Base-by-base conservation (phyloP, 2,329 filamentous ascomycete species). In the Penicillium vulpinum region DNA sequence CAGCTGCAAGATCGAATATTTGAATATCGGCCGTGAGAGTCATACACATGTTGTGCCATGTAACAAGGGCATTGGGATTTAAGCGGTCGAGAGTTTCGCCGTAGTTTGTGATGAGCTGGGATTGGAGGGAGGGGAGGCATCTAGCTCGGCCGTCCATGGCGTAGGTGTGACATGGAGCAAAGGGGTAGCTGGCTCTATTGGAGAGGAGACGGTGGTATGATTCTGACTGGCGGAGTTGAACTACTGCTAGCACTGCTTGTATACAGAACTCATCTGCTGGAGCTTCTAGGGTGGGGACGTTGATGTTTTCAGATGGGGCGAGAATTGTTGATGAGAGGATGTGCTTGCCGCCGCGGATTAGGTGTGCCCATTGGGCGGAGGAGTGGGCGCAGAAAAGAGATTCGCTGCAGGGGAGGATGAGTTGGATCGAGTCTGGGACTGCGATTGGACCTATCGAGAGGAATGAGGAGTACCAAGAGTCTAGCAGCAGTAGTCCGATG, bases 41-140 rank as follows among this genome's bases (percentile, higher is more conserved):
- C 75, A 83, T 81, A 61, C 79, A 81, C 51, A 81, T 77, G 41
- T 78, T 77, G 60, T 83, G 81, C 81, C 81, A 83, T 36, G 82
- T 75, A 4, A 82, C 72, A 1, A 78, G 66, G 4, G 78, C 78
- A 48, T 83, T 83, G 2, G 81, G 74, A 50, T 81, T 79, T 24
- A 79, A 72, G 2, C 70, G 72, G 15, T 75, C 66, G 4, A 81
- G 70, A 1, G 73, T 70, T 22, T 78, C 73, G 31, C 77, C 74
- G 35, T 80, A 81, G 22, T 61, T 63, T 39, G 56, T 65, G 22
- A 63, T 62, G 4, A 73, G 64, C 40, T 75, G 70, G 8, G 68
- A 58, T 54, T 73, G 72, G 6, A 75, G 63, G 0, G 64, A 66
- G 24, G 71, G 66, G n/a, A 75, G 64, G 26, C 70, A 74, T 36